These are phyloP conservation scores for Cytospora leucostoma DNA, from an alignment of 2,329 filamentous ascomycete species.

Conservation along the genomic window DNA sequence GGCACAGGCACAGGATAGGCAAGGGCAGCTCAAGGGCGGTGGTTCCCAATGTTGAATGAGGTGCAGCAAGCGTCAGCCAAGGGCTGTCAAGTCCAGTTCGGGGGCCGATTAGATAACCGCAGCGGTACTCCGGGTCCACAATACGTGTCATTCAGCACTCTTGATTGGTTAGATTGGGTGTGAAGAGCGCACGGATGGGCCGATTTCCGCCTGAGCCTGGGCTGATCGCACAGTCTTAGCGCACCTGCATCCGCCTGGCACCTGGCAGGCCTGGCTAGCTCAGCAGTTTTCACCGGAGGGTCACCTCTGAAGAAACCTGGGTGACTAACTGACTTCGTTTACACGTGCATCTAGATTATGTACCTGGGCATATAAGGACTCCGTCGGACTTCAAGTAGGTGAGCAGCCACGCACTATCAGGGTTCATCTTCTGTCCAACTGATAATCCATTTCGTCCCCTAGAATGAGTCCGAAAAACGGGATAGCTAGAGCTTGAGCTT, in stretches of 20 bases:
- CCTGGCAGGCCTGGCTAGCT: background rate
- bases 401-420: too few species aligned
- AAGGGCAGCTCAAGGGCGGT: conserved; percentile 16
- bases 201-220: conserved; percentile 33
- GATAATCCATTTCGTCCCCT: too few species aligned
- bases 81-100: background rate
- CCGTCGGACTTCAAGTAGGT: too few species aligned
- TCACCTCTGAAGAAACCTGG: too few species aligned
- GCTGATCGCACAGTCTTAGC: conserved; percentile 29
- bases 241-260: background rate
- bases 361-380: too few species aligned
- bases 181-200: conserved; percentile 27
- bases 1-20: background rate
- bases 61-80: conserved; percentile 7
- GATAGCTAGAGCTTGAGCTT: too few species aligned
- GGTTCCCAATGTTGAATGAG: background rate
- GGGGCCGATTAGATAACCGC: background rate
- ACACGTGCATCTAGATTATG: too few species aligned
- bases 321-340: too few species aligned
- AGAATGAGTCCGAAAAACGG: too few species aligned
- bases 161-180: background rate
- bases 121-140: background rate
- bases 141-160: background rate
- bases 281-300: background rate
- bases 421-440: too few species aligned